Evolutionary conservation across 345 rosid species (phyloP), one percentile per base, ranked within the genome.

Genomic region (Populus tremula): DNA sequence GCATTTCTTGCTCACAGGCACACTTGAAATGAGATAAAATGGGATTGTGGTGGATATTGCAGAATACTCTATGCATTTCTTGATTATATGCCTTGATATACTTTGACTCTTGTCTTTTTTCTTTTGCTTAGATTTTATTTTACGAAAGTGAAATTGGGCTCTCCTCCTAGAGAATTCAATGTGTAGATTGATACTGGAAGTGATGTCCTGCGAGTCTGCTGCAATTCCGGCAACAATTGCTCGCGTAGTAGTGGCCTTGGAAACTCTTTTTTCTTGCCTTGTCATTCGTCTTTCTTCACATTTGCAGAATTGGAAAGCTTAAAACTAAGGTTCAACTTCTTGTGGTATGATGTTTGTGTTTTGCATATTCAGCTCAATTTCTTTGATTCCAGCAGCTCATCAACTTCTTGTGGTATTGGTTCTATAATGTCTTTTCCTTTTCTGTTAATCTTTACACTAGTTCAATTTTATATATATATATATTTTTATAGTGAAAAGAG

Each of bases 101-200:
- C n/a, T 76, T 75, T 21, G 49, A 72, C 69, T 45, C 50, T 41
- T 78, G 5, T 31, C 33, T 31, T 31, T 62, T 79, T 70, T 65
- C 17, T 76, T 56, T 80, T 87, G 78, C 70, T 54, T 83, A 93
- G 99, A 90, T 89, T 96, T 73, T 96, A 96, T 82, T 93, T 92
- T 81, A 96, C 99, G 13, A 92, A 91, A 88, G 97, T 96, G 85
- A 93, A 91, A 81, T 69, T 96, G 67, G 98, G 99, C 14, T 90
- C 94, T 79, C 99, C 99, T 80, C 96, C 99, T 53, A 90, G 88
- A 87, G 98, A 90, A 71, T 96, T 92, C 88, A 93, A 87, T 82
- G 97, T 93, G 87, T 97, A 96, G 89, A 96, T 96, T 82, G 99
- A 96, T 83, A 96, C 98, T 10, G 98, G 99, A 82, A 95, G 99